These are phyloP conservation scores for Plenodomus lindquistii DNA, from an alignment of 2,329 filamentous ascomycete genomes.

Conservation along the genomic window DNA sequence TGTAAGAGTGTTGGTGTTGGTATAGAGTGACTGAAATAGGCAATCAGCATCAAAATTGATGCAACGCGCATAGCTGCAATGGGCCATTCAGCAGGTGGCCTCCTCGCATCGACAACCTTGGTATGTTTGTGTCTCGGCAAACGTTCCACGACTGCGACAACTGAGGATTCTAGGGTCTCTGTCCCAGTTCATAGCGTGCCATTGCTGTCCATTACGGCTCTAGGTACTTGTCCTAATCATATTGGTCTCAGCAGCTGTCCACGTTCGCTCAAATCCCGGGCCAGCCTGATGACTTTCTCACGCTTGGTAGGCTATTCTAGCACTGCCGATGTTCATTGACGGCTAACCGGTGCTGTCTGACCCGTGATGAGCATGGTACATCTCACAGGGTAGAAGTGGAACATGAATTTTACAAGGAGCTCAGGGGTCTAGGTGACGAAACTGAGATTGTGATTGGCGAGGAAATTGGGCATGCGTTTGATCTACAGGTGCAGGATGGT, in stretches of 20 bases:
- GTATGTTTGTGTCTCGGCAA: too few species aligned
- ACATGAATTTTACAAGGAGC: slow-evolving; percentile 3
- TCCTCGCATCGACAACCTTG: too few species aligned
- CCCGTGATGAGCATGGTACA: slow-evolving; percentile 7
- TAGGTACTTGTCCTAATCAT: slow-evolving; percentile 2
- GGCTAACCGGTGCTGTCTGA: slow-evolving; percentile 5
- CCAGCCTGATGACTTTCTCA: neutral
- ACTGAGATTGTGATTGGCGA: slow-evolving; percentile 3
- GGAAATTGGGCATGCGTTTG: slow-evolving; percentile 7
- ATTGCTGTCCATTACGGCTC: slow-evolving; percentile 10
- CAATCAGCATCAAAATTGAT: neutral
- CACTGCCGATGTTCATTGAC: slow-evolving; percentile 2
- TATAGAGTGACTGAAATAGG: neutral
- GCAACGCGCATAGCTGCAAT: neutral
- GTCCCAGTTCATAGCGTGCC: slow-evolving; percentile 3
- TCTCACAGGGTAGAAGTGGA: slow-evolving; percentile 7
- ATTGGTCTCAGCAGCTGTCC: slow-evolving; percentile 1
- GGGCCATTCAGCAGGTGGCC: too few species aligned
- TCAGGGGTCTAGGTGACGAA: slow-evolving; percentile 5
- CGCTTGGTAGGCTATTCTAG: neutral
- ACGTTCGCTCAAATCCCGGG: slow-evolving; percentile 1
- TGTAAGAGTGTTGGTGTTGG: too few species aligned
- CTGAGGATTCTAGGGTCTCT: neutral
- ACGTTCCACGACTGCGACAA: too few species aligned
- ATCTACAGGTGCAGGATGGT: slow-evolving; percentile 2